Evolutionary conservation across 371 early-diverging fungal genomes (phyloP).

Genomic region (Apophysomyces trapeziformis): DNA sequence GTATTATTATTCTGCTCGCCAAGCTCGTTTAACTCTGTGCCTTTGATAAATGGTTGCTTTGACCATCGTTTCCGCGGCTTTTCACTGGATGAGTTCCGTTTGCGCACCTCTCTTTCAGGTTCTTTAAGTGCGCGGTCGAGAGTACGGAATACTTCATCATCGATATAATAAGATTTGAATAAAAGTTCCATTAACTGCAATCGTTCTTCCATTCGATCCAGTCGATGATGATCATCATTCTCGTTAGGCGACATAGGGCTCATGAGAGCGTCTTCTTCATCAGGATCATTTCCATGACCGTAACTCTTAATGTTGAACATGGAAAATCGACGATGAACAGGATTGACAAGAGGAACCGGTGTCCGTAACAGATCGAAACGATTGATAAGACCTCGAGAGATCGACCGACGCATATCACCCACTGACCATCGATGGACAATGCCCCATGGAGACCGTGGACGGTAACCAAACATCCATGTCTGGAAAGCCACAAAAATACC

Average conservation of each 20-base stretch:
- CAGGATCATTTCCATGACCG: conserved; percentile 4
- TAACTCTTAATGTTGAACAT: conserved; percentile 4
- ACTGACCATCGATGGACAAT: conserved; percentile 43
- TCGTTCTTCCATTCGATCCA: conserved; percentile 35
- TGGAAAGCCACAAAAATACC: conserved; percentile 38
- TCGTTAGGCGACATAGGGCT: conserved; percentile 9
- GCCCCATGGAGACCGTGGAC: conserved; percentile 48
- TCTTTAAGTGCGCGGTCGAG: conserved; percentile 31
- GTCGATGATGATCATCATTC: conserved; percentile 19
- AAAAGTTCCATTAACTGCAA: conserved; percentile 40
- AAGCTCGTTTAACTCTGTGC: conserved; percentile 72
- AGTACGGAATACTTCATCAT: conserved; percentile 37
- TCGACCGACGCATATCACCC: conserved; percentile 25
- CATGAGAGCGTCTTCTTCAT: conserved; percentile 3
- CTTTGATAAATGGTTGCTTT: conserved; percentile 66
- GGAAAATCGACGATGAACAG: conserved; percentile 29
- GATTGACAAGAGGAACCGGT: conserved; percentile 38
- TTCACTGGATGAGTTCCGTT: conserved; percentile 35
- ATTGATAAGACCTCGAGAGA: conserved; percentile 23
- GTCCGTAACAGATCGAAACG: conserved; percentile 26
- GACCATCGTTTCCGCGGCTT: conserved; percentile 66
- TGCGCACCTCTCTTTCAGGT: not conserved
- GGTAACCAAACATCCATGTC: conserved; percentile 38
- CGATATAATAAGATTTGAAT: conserved; percentile 40
- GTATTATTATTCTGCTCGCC: not conserved